phyloP scores from a whole-genome alignment of 2,329 filamentous ascomycete species.

The Fusarium veterinarium region DNA sequence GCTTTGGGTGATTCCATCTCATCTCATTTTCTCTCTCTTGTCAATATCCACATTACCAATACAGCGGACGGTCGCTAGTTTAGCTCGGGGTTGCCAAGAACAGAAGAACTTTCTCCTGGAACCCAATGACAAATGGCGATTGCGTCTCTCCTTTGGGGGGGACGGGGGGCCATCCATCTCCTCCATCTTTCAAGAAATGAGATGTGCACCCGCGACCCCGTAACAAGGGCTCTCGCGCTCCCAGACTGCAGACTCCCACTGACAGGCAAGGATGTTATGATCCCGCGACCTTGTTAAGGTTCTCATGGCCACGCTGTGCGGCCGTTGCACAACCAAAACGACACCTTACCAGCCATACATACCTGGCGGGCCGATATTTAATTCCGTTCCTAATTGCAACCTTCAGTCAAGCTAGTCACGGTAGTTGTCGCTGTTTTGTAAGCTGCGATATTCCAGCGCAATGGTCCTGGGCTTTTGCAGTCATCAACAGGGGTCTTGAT shows the following conservation, averaged over 20 bases:
- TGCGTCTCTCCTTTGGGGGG: not conserved
- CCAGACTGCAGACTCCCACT: not conserved
- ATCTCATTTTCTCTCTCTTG: not conserved
- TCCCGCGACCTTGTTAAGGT: conserved; percentile 22
- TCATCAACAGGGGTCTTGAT: conserved; percentile 2
- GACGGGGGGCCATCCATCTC: not conserved
- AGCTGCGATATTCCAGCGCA: conserved; percentile 1
- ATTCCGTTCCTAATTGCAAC: not conserved
- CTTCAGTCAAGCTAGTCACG: not conserved
- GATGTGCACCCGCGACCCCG: not conserved
- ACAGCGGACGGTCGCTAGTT: not conserved
- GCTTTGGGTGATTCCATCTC: conserved; percentile 13
- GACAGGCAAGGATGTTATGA: conserved; percentile 23
- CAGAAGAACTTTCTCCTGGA: not conserved
- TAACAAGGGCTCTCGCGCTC: not conserved
- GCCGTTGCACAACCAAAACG: conserved; percentile 10
- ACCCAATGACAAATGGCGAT: conserved; percentile 22
- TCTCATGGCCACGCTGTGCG: conserved; percentile 17
- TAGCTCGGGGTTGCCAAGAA: conserved; percentile 1
- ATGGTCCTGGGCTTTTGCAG: not conserved
- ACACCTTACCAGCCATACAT: not conserved
- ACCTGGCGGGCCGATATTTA: not conserved
- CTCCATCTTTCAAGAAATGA: conserved; percentile 10
- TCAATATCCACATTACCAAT: conserved; percentile 13
- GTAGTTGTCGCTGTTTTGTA: conserved; percentile 1